These are phyloP conservation scores for Coemansia reversa DNA, from an alignment of 192 early-diverging fungal genomes.

Conservation along the genomic window DNA sequence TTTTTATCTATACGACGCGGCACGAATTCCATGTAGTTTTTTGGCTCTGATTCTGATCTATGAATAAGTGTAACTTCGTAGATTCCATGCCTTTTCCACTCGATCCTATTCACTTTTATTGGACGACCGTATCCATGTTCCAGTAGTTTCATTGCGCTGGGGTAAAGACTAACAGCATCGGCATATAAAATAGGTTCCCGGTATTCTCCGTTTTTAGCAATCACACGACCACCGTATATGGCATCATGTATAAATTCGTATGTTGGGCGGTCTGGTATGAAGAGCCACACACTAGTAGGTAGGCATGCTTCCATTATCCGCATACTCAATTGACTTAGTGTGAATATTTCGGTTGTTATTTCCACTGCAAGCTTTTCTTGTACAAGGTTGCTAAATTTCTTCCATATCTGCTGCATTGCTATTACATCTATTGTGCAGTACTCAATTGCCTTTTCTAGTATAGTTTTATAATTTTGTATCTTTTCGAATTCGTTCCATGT, in stretches of 20 bases:
- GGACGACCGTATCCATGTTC: not conserved
- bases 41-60: not conserved
- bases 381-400: not conserved
- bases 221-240: not conserved
- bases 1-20: not conserved
- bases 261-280: not conserved
- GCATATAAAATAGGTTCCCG: not conserved
- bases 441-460: not conserved
- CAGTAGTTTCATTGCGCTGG: constrained; percentile 1
- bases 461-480: too few relatives aligned
- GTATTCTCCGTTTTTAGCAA: constrained; percentile 2
- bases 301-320: not conserved
- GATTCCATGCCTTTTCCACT: constrained; percentile 1
- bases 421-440: not conserved
- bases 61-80: not conserved
- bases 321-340: not conserved
- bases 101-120: not conserved
- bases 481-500: not conserved
- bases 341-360: not conserved
- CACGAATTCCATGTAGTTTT: not conserved
- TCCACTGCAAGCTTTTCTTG: not conserved
- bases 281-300: not conserved
- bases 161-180: not conserved
- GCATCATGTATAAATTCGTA: constrained; percentile 1
- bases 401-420: constrained; percentile 4